Evolutionary conservation across 805 yeast species (phyloP).

Genomic region (Starmerella cellae): DNA sequence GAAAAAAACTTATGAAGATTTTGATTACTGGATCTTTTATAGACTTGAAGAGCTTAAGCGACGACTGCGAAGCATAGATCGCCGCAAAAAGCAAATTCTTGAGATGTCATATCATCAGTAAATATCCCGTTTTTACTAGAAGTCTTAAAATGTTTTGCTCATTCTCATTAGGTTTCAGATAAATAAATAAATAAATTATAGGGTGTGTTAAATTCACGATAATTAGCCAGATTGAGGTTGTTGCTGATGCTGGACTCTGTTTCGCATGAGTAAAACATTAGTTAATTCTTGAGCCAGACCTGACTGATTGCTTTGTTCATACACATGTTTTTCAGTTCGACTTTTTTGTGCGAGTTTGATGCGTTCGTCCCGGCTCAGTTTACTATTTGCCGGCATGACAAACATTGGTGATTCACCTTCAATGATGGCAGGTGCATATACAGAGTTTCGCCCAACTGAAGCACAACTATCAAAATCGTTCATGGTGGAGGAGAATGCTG

Average conservation of each 20-base stretch:
- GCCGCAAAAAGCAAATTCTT: neutral
- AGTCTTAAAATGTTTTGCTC: too few relatives aligned
- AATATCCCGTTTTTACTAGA: too few relatives aligned
- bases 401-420: constrained; percentile 10
- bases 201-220: too few relatives aligned
- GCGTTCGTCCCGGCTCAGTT: constrained; percentile 16
- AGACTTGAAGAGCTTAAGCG: constrained; percentile 3
- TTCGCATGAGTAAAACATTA: neutral
- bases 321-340: neutral
- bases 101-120: too few relatives aligned
- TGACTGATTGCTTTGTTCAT: neutral
- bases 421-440: constrained; percentile 3
- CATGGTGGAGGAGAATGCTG: neutral
- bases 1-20: constrained; percentile 1
- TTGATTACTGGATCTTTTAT: constrained; percentile 12
- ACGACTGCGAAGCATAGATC: neutral
- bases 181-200: too few relatives aligned
- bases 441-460: neutral
- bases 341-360: constrained; percentile 6
- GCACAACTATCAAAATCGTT: neutral
- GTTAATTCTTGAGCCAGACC: neutral
- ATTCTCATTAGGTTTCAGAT: too few relatives aligned
- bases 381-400: neutral
- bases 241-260: neutral
- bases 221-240: too few relatives aligned